Base-by-base conservation (phyloP, 805 yeast species). In the Lachancea waltii region DNA sequence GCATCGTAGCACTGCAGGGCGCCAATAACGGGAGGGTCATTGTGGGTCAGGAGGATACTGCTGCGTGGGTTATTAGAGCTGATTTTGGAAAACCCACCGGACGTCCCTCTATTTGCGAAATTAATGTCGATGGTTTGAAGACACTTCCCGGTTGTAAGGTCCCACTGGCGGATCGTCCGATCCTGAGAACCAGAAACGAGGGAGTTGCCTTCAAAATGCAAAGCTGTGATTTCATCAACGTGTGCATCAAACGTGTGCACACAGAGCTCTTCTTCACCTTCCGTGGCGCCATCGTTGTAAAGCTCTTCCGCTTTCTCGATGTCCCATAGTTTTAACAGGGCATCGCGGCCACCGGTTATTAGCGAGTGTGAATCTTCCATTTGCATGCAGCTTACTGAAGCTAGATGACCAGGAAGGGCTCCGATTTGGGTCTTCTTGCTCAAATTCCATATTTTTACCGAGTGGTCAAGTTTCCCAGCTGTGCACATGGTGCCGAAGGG, bases 391-490 rank as follows among this genome's bases (percentile, higher is more conserved):
- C 63, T 65, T 5, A 81, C 81, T 5, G 75, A 62, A 0, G 83
- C 75, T 20, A 43, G 22, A 51, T 82, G 90, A 14, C 87, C 87
- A 37, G 66, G 72, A 34, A 81, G 62, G 22, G 65, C 51, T 2
- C 79, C 79, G 18, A 63, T 51, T 34, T 73, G 70, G 41, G 65
- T 66, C 8, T 75, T 71, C 20, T 73, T 67, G 26, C 80, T 72
- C 49, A 82, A 59, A 63, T 87, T 95, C 95, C 95, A 87, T 4
- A 87, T 82, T 46, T 81, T 71, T 3, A 86, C 81, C 0, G 82
- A 75, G 54, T 80, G 84, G 55, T 86, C 95, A 48, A 77, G 62
- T 9, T 86, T 75, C 2, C 55, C 59, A 0, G 95, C 85, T 11
- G 89, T 73, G 2, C 86, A 89, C 58, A 85, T 49, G 1, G 77